Evolutionary conservation across 805 yeast genomes (phyloP).

Genomic region (Teunomyces gatunensis): DNA sequence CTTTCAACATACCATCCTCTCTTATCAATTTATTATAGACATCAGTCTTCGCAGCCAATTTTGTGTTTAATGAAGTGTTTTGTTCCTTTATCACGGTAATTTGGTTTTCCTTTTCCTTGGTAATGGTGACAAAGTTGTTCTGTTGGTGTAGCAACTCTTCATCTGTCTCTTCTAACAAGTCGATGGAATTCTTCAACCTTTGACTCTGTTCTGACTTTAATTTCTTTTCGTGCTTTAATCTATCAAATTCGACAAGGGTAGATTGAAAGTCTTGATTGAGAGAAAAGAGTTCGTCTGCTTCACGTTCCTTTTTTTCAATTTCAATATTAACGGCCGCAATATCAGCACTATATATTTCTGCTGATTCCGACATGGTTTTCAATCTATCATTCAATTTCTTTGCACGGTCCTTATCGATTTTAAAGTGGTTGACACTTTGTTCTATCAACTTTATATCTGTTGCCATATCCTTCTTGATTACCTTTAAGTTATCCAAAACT

Average conservation of each 20-base stretch:
- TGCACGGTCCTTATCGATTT: conserved; percentile 72
- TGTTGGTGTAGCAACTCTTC: conserved; percentile 28
- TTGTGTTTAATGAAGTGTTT: conserved; percentile 12
- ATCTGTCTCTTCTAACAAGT: conserved; percentile 40
- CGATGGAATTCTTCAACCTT: conserved; percentile 48
- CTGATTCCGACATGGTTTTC: conserved; percentile 38
- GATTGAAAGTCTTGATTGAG: conserved; percentile 81
- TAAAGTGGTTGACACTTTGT: conserved; percentile 75
- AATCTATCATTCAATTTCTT: conserved; percentile 51
- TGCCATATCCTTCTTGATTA: conserved; percentile 72
- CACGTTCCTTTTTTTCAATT: conserved; percentile 52
- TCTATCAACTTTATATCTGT: conserved; percentile 72
- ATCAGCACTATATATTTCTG: conserved; percentile 44
- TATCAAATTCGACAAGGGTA: conserved; percentile 61
- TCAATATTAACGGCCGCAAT: conserved; percentile 48
- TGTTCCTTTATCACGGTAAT: conserved; percentile 10
- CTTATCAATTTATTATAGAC: conserved; percentile 36
- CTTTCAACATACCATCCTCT: conserved; percentile 55
- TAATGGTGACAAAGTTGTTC: conserved; percentile 26
- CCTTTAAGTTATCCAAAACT: conserved; percentile 77
- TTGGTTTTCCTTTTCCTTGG: conserved; percentile 15
- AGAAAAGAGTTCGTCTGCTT: conserved; percentile 62
- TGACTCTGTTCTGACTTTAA: conserved; percentile 50
- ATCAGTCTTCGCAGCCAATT: conserved; percentile 18
- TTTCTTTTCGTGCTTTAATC: conserved; percentile 46